Evolutionary conservation across 441 rosid species (phyloP), one percentile per base, ranked within the genome.

Genomic region (Pelargonium fulgidum): DNA sequence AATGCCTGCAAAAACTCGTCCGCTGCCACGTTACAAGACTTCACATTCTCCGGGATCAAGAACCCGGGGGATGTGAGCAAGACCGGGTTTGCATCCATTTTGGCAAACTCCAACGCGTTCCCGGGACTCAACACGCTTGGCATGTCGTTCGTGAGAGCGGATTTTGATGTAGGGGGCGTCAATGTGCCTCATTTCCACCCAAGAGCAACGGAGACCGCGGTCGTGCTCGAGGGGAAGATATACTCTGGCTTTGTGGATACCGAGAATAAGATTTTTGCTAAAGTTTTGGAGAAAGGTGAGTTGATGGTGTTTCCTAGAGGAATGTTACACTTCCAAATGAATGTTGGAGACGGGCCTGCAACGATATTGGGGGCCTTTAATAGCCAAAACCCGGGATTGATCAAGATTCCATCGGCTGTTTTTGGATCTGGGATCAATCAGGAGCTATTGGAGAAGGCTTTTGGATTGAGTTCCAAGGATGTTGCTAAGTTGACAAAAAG

Each of bases 301-400:
- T 83, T 85, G 20, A 87, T 89, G 87, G 89, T 89, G 66, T 85
- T 85, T 73, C 95, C 95, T 2, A 86, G 72, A 75, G 96, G 92
- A 11, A 78, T 86, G 9, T 74, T 89, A 20, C 96, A 89, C 75
- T 89, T 89, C 66, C 96, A 89, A 66, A 86, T 85, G 90, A 89
- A 89, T 71, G 78, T 86, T 1, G 96, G 92, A 41, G 78, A 85
- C 68, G 66, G 63, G 19, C 74, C 79, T 50, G 96, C 87, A 1
- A 83, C 92, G 3, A 76, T 89, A 19, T 70, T 85, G 54, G 92
- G 80, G 13, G 85, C 85, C 64, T 80, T 87, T 47, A 74, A 86
- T 64, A 87, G 92, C 75, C 85, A 89, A 71, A 89, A 79, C 66
- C 92, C 92, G 0, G 91, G 96, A 5, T 29, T 76, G 81, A 69